A percentile compares a stretch with the other conserved stretches of the same genome.
Conservation (phyloP, 2,329 filamentous ascomycete species). For the Clonostachys byssicola region DNA sequence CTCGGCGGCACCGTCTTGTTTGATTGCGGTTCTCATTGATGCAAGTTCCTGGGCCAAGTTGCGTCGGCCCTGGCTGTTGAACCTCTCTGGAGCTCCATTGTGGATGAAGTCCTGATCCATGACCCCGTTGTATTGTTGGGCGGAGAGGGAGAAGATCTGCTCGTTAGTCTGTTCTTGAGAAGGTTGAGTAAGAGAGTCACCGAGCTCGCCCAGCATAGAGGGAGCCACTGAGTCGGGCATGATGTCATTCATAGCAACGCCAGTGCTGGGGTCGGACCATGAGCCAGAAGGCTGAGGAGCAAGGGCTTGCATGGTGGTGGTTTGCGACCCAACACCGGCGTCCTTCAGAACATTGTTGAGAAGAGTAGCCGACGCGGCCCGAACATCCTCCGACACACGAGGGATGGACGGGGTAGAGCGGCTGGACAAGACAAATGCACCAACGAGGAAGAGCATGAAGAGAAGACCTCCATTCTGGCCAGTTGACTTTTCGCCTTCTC, state of each 20-base stretch:
- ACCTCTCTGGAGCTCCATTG: slow-evolving; percentile 38
- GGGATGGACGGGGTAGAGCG: slow-evolving; percentile 69
- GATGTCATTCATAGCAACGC: slow-evolving; percentile 37
- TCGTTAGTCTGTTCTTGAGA: slow-evolving; percentile 83
- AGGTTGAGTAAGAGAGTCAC: slow-evolving; percentile 66
- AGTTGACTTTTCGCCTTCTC: slow-evolving; percentile 53
- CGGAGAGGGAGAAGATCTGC: slow-evolving; percentile 81
- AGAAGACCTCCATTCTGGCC: slow-evolving; percentile 77
- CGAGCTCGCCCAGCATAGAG: slow-evolving; percentile 62
- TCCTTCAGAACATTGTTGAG: slow-evolving; percentile 81
- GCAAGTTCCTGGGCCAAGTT: slow-evolving; percentile 79
- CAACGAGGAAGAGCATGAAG: slow-evolving; percentile 94
- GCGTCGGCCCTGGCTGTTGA: slow-evolving; percentile 60
- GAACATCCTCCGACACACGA: slow-evolving; percentile 75
- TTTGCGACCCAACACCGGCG: slow-evolving; percentile 52
- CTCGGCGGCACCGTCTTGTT: slow-evolving; percentile 65
- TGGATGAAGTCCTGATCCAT: slow-evolving; percentile 62
- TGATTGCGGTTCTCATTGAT: slow-evolving; percentile 67
- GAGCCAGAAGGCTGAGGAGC: slow-evolving; percentile 48
- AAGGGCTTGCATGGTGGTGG: slow-evolving; percentile 37
- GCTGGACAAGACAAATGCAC: slow-evolving; percentile 92
- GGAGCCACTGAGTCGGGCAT: slow-evolving; percentile 31
- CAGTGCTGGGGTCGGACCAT: slow-evolving; percentile 36
- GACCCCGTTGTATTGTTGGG: slow-evolving; percentile 84
- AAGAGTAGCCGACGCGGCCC: slow-evolving; percentile 71